phyloP scores from a whole-genome alignment of 768 basidiomycete species.

The Xerocomellus dryophilus region DNA sequence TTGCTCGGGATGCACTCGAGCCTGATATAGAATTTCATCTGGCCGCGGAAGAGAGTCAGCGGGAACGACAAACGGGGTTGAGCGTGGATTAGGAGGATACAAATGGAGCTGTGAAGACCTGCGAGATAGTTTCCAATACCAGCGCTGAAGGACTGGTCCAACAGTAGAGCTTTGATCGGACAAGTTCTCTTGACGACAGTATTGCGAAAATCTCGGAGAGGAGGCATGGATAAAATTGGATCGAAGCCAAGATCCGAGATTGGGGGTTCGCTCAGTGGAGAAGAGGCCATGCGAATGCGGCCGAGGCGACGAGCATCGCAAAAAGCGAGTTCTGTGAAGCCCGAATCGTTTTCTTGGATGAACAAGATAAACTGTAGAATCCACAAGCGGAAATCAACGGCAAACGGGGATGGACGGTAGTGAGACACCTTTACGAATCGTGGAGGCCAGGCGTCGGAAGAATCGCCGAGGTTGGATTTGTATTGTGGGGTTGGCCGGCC shows the following conservation, averaged over 20 bases:
- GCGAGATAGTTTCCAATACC: constrained; percentile 85
- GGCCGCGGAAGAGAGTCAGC: neutral
- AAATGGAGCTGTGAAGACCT: constrained; percentile 35
- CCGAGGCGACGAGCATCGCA: constrained; percentile 69
- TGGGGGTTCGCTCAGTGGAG: constrained; percentile 61
- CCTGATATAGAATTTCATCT: constrained; percentile 76
- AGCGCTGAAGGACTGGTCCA: constrained; percentile 78
- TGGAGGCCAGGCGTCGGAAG: constrained; percentile 58
- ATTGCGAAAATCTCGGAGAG: constrained; percentile 47
- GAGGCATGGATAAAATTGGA: constrained; percentile 67
- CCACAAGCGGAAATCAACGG: neutral
- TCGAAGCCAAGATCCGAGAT: constrained; percentile 76
- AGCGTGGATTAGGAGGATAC: neutral
- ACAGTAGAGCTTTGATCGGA: constrained; percentile 70
- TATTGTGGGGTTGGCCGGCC: constrained; percentile 50
- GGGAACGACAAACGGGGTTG: neutral
- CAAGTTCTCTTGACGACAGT: constrained; percentile 53
- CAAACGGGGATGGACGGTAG: neutral
- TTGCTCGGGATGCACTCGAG: constrained; percentile 69
- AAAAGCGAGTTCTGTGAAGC: constrained; percentile 57
- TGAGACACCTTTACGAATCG: constrained; percentile 56
- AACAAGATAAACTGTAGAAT: constrained; percentile 58
- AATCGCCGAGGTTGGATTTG: constrained; percentile 41
- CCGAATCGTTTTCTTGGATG: constrained; percentile 39
- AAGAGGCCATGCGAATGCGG: constrained; percentile 58